Evolutionary conservation across 2,329 filamentous ascomycete genomes (phyloP), one percentile per base, ranked within the genome.

Genomic region (Endoconidiophora polonica): DNA sequence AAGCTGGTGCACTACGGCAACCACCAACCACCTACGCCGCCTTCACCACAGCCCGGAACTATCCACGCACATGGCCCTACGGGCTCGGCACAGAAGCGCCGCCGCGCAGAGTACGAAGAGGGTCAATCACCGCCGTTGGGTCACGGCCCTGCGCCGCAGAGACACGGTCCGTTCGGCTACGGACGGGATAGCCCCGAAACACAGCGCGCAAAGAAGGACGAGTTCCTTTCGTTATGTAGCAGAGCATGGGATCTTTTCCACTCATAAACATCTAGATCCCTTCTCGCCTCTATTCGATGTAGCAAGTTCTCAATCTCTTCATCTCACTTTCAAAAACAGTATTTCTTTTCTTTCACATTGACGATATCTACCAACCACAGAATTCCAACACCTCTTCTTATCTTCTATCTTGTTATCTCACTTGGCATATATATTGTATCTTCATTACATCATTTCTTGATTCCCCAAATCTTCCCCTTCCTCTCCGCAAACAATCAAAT

Each of bases 181-280:
- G 85, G 84, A 37, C 73, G 85, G 54, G 87, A 91, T 60, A 88
- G 79, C 56, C 86, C 85, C 5, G 87, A 91, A 58, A 86, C 80
- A 4, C 81, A 86, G 62, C 74, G 77, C 58, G 81, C 76, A 60
- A 96, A 96, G 77, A 87, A 87, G 62, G 87, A 94, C 41, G 86
- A 94, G 63, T 98, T 98, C 61, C 69, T 98, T 56, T 71, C 76
- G 50, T 68, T 96, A 46, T 95, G 90, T 62, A 79, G 86, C 57
- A 74, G 86, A 59, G 91, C 91, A 6, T 98, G 91, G 91, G 91
- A 98, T 67, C 66, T 98, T 24, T 94, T 96, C 66, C 91, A 96
- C 69, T 94, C 87, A 55, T 95, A 68, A 76, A 49, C 46, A 24
- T 22, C 24, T 22, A 16, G 12, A 43, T 48, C 45, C 23, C 12